Evolutionary conservation across 371 early-diverging fungal genomes (phyloP), one percentile per base, ranked within the genome.

Genomic region (Mucor lusitanicus): DNA sequence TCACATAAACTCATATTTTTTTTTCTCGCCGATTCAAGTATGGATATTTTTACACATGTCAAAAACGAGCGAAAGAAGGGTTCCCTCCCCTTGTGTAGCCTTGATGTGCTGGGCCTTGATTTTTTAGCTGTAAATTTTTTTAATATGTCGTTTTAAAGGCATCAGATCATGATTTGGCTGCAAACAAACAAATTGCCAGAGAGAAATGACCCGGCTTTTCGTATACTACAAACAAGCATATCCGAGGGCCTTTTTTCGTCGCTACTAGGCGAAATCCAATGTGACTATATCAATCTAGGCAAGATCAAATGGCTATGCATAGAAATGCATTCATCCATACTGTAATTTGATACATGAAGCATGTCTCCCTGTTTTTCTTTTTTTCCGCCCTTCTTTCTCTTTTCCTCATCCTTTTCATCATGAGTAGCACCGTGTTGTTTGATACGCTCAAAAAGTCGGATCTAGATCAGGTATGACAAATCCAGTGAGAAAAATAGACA

Each of bases 1-100:
- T 64, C 65, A 64, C 65, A 64, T 64, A 64, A 64, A 64, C 64
- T 64, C 64, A 64, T 64, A 54, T 17, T 7, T 27, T 27, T 48
- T 61, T 53, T 53, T 53, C 53, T 60, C 61, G 61, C 44, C 61
- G 61, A 60, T 60, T 60, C 61, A 60, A 60, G 61, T 23, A 25
- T 6, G 27, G n/a, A n/a, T 32, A 56, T 30, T 32, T 58, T 60
- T 28, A 60, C 61, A 60, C 46, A 60, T 60, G 61, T 60, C 61
- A 60, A 59, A 46, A 46, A 46, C 19, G 23, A 53, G 27, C 25
- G 25, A 53, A 53, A 25, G 53, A 53, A 53, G 53, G 53, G 23
- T 25, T 46, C 27, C 23, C 53, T 53, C 13, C 12, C 23, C 27
- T 27, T 25, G 27, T 53, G 23, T 53, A 53, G 53, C 53, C 50